Conservation (phyloP, 2,329 filamentous ascomycete species). For the Pseudonectria foliicola region DNA sequence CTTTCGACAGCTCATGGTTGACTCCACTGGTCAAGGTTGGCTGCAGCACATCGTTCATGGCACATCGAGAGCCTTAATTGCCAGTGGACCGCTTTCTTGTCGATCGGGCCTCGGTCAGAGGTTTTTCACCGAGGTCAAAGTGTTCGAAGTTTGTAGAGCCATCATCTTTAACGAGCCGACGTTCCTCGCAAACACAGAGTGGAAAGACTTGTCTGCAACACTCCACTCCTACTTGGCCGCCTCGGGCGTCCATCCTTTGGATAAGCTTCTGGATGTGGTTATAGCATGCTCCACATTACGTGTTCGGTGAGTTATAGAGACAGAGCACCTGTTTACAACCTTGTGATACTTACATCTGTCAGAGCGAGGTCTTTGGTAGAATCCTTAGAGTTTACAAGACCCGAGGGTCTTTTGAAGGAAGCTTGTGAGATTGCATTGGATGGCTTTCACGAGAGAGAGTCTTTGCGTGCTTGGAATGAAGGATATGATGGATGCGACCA, state of each 20-base stretch:
- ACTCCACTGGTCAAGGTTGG: constrained; percentile 26
- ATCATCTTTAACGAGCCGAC: constrained; percentile 25
- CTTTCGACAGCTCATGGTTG: constrained; percentile 23
- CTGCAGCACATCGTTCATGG: constrained; percentile 29
- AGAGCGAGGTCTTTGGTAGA: constrained; percentile 8
- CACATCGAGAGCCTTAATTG: constrained; percentile 24
- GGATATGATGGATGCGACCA: not conserved
- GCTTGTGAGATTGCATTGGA: constrained; percentile 9
- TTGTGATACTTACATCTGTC: not conserved
- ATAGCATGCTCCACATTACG: constrained; percentile 24
- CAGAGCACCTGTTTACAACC: not conserved
- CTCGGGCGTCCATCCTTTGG: not conserved
- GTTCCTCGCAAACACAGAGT: constrained; percentile 19
- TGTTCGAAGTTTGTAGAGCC: constrained; percentile 26
- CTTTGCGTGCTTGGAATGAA: constrained; percentile 10
- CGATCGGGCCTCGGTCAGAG: constrained; percentile 12
- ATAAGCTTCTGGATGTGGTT: constrained; percentile 25
- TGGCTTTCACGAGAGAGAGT: constrained; percentile 13
- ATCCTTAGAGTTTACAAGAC: fast-evolving
- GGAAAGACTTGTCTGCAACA: constrained; percentile 9
- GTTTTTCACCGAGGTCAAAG: constrained; percentile 25
- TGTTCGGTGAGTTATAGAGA: constrained; percentile 18
- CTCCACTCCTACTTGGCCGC: not conserved
- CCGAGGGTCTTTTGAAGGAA: fast-evolving
- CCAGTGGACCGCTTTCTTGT: constrained; percentile 21